Conservation (phyloP, 1,139 yeast genomes). For the Zygosaccharomyces pseudobailii region DNA sequence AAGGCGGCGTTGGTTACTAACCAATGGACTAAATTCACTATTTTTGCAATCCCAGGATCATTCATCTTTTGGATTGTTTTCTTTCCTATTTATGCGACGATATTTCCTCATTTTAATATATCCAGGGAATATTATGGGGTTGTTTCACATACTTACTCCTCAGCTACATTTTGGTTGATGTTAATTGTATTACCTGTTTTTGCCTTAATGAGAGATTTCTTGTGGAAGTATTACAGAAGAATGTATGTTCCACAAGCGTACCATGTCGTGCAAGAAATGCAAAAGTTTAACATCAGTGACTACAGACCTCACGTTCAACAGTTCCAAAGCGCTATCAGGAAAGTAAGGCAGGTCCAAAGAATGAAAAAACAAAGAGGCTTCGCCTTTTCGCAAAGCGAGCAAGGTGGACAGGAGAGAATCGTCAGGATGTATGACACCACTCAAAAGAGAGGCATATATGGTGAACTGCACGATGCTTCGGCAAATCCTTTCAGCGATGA, state of each 20-base stretch:
- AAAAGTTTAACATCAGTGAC: slow-evolving; percentile 89
- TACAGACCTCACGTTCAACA: slow-evolving; percentile 94
- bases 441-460: slow-evolving; percentile 48
- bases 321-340: slow-evolving; percentile 94
- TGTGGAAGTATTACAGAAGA: slow-evolving; percentile 93
- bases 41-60: slow-evolving; percentile 94
- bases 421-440: slow-evolving; percentile 95
- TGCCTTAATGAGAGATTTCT: slow-evolving; percentile 80
- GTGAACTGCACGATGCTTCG: slow-evolving; percentile 45
- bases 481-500: slow-evolving; percentile 30
- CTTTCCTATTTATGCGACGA: slow-evolving; percentile 79
- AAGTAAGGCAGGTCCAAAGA: slow-evolving; percentile 96
- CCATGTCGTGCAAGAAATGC: slow-evolving; percentile 95
- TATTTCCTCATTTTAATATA: slow-evolving; percentile 80
- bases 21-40: slow-evolving; percentile 91
- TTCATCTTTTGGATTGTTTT: slow-evolving; percentile 76
- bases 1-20: slow-evolving; percentile 91
- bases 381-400: slow-evolving; percentile 96
- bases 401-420: slow-evolving; percentile 84
- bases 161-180: slow-evolving; percentile 81
- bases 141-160: slow-evolving; percentile 67
- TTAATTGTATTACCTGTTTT: slow-evolving; percentile 67
- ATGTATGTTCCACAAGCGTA: slow-evolving; percentile 88
- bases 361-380: slow-evolving; percentile 98
- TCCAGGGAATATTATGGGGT: slow-evolving; percentile 85